phyloP scores from a whole-genome alignment of 164 flowering plant genomes.

The Platanus orientalis region DNA sequence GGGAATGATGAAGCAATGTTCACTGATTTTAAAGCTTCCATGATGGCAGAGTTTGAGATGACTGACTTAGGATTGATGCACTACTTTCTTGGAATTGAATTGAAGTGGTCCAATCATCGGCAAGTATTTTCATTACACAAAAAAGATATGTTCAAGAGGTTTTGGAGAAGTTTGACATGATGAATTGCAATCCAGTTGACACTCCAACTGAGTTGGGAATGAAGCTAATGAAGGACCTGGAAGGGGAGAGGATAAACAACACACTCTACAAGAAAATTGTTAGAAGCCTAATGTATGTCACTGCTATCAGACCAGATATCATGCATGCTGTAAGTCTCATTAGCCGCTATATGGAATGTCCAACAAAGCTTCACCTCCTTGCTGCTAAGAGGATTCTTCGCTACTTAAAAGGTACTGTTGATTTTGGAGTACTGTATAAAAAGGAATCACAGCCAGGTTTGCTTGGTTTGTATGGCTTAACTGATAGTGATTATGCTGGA shows the following conservation, averaged over 20 bases:
- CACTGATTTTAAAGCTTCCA: neutral
- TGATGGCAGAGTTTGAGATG: constrained; percentile 7
- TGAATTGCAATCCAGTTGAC: neutral
- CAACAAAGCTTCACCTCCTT: too few relatives aligned
- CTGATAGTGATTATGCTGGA: too few relatives aligned
- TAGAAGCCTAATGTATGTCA: constrained; percentile 16
- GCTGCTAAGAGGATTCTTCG: too few relatives aligned
- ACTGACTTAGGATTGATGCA: neutral
- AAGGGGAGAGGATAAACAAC: constrained; percentile 8
- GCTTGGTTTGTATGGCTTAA: too few relatives aligned
- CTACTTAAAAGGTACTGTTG: too few relatives aligned
- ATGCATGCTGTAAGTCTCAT: constrained; percentile 6
- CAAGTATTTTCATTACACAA: constrained; percentile 10
- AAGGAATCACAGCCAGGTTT: too few relatives aligned
- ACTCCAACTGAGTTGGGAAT: constrained; percentile 6
- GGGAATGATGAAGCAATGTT: too few relatives aligned
- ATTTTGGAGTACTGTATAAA: too few relatives aligned
- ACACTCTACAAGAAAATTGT: constrained; percentile 10
- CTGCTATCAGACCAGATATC: constrained; percentile 16
- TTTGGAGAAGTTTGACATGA: constrained; percentile 7
- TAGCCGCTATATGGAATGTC: too few relatives aligned
- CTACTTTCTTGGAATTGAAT: constrained; percentile 14
- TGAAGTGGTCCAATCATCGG: too few relatives aligned
- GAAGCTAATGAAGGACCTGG: constrained; percentile 9
- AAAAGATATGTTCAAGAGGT: constrained; percentile 10